Evolutionary conservation across 1,284 basidiomycete species (phyloP).

Genomic region (Vanrija humicola): DNA sequence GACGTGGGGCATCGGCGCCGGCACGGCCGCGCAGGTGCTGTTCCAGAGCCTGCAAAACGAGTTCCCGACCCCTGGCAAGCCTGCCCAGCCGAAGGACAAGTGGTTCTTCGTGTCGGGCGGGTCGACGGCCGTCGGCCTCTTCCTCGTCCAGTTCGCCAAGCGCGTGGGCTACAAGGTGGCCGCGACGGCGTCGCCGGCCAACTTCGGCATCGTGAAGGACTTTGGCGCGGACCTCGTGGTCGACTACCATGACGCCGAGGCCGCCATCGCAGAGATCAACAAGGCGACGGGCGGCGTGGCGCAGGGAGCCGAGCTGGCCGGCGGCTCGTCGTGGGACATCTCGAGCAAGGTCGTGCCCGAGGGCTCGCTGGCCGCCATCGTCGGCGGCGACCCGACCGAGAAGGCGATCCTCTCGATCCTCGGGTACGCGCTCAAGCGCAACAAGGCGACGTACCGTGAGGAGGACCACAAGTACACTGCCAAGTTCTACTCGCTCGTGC

Average conservation of each 20-base stretch:
- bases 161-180: conserved; percentile 50
- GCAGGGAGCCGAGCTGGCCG: conserved; percentile 11
- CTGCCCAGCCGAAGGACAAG: conserved; percentile 1
- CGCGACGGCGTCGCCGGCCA: conserved; percentile 49
- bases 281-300: conserved; percentile 22
- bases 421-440: neutral
- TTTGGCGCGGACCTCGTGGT: conserved; percentile 51
- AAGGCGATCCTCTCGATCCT: neutral
- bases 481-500: conserved; percentile 9
- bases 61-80: neutral
- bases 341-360: neutral
- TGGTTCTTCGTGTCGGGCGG: conserved; percentile 51
- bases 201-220: conserved; percentile 48
- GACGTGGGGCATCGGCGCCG: conserved; percentile 46
- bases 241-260: conserved; percentile 29
- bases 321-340: conserved; percentile 1
- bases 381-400: neutral
- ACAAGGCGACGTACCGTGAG: too few species aligned
- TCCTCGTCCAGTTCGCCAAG: conserved; percentile 51
- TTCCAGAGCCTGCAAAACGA: neutral
- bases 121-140: conserved; percentile 51
- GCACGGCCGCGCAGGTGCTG: conserved; percentile 37
- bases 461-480: neutral
- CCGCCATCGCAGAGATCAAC: conserved; percentile 22
- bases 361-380: neutral